These are phyloP conservation scores for Chromera velia DNA, from an alignment of 73 alveolate genomes.

Conservation along the genomic window DNA sequence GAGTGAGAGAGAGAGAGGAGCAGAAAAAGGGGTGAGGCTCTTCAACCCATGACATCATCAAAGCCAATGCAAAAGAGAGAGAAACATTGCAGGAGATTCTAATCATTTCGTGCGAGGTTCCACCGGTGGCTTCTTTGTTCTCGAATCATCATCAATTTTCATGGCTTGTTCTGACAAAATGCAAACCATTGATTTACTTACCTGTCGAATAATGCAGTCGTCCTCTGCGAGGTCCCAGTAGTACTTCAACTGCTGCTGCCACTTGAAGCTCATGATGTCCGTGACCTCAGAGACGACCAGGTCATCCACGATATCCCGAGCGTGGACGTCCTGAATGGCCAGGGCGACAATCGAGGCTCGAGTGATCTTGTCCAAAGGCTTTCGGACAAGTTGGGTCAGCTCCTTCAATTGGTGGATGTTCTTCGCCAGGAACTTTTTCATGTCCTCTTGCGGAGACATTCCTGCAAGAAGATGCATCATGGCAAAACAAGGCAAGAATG, in stretches of 20 bases:
- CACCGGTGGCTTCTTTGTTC: too few relatives aligned
- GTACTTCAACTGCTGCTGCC: slow-evolving; percentile 87
- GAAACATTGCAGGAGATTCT: too few relatives aligned
- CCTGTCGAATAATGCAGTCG: slow-evolving; percentile 68
- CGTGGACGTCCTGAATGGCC: slow-evolving; percentile 91
- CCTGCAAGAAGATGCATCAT: neutral
- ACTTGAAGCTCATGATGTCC: slow-evolving; percentile 56
- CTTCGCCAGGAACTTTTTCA: slow-evolving; percentile 37
- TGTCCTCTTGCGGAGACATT: neutral
- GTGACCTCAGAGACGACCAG: neutral
- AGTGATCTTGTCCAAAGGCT: slow-evolving; percentile 62
- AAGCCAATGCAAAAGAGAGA: too few relatives aligned
- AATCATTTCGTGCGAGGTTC: too few relatives aligned
- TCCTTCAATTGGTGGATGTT: slow-evolving; percentile 34
- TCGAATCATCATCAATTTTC: too few relatives aligned
- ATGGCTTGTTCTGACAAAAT: too few relatives aligned
- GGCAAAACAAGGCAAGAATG: neutral
- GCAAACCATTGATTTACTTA: too few relatives aligned
- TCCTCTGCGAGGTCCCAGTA: slow-evolving; percentile 76
- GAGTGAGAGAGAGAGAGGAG: too few relatives aligned
- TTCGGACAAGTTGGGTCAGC: slow-evolving; percentile 30
- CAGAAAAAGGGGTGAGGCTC: too few relatives aligned
- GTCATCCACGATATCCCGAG: slow-evolving; percentile 87
- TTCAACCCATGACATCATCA: too few relatives aligned
- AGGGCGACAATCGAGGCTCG: slow-evolving; percentile 77